Base-by-base conservation (phyloP, 345 rosid species). In the Citrus reticulata region DNA sequence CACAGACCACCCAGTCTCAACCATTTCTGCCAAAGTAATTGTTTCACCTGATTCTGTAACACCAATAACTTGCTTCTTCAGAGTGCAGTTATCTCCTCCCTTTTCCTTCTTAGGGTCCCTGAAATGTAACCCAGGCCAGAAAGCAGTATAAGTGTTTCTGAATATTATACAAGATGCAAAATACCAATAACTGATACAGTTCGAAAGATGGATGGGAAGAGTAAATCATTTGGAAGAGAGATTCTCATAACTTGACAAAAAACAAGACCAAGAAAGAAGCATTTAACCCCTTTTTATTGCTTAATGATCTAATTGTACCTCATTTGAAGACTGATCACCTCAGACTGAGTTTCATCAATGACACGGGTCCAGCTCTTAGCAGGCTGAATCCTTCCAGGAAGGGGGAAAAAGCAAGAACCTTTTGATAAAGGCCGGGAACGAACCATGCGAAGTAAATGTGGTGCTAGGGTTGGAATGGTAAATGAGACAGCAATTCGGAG, bases 271-370 rank as follows among this genome's bases (percentile, higher is more conserved):
- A 4, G 16, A 32, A 32, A 11, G 34, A 59, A 16, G 42, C n/a
- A 22, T 27, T 72, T 35, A 68, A 34, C 54, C 32, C 60, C 34
- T 55, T 73, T 65, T 68, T 2, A 13, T 49, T 58, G 72, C 68
- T 68, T 58, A 60, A 73, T 37, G 60, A 62, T 63, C 20, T 51
- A 70, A 74, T 67, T 24, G 54, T 91, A 97, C 99, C 99, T 94
- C 93, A 94, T 91, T 80, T 89, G 93, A 63, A 97, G 93, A 72
- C 90, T 90, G 77, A 97, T 87, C 69, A 91, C 72, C 82, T 93
- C 93, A 80, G 87, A 83, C 74, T 84, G 85, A 73, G 84, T 85
- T 81, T 83, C 90, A 81, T 88, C 90, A 79, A 88, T 64, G 37
- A 97, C 81, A 57, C 30, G 77, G 39, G 88, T 89, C 78, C 74